Evolutionary conservation across 2,329 filamentous ascomycete species (phyloP), one percentile per base, ranked within the genome.

Genomic region (Aspergillus aculeatus): DNA sequence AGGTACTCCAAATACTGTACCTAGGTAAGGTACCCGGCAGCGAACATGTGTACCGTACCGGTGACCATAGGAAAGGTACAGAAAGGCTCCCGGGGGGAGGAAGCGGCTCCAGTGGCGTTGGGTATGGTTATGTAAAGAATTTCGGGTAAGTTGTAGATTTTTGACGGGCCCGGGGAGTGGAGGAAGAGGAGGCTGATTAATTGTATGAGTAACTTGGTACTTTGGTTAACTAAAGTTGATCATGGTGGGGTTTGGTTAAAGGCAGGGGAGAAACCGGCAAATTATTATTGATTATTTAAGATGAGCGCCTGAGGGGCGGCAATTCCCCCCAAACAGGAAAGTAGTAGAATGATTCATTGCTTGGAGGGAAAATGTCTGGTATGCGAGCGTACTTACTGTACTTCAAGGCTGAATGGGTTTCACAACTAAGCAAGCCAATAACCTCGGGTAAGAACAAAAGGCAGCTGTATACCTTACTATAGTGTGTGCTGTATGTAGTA

Each of bases 211-310:
- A 35, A 35, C 32, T 35, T 12, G 14, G 32, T 35, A 16, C 11
- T 16, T 16, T 5, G 16, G 5, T 35, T 4, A 16, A 35, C 32
- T 35, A 16, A 19, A 29, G 32, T 51, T 32, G 26, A 51, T 31
- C 50, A 51, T 51, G 29, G 23, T 51, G 50, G 66, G 10, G 19
- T 53, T 49, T 23, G 14, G 38, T 24, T 54, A 38, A 52, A 52
- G 48, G 38, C 14, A 44, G 38, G 38, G 38, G 38, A 35, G 32
- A 44, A 44, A 44, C 38, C 38, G 38, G 38, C 38, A 44, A n/a
- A 14, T 19, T 19, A 19, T 19, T 44, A 9, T 44, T 44, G 32
- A 35, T 35, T 35, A 35, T 35, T 44, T 44, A 19, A 44, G n/a
- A 19, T 44, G 38, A 44, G 38, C 38, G 19, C 14, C 38, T 44